Conservation (phyloP, 1,284 basidiomycete species). For the Ustilago loliicola region DNA sequence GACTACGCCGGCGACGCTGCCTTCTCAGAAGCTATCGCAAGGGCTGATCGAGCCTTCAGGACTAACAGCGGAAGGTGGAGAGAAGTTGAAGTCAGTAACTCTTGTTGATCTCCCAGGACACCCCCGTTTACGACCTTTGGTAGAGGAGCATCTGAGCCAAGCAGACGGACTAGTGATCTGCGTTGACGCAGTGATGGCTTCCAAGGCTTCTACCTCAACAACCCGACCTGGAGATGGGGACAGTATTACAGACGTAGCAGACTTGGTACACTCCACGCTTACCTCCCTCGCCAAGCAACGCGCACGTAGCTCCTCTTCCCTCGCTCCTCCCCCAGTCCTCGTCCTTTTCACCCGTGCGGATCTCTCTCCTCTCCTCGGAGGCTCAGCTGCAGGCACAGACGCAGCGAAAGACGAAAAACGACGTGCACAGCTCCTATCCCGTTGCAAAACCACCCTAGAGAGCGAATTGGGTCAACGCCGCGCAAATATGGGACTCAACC, state of each 20-base stretch:
- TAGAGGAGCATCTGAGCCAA: constrained; percentile 47
- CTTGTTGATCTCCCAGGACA: constrained; percentile 66
- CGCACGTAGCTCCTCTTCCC: constrained; percentile 4
- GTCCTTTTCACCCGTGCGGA: constrained; percentile 66
- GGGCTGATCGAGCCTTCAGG: constrained; percentile 19
- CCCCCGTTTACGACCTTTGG: constrained; percentile 56
- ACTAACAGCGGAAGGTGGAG: neutral
- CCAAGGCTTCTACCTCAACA: constrained; percentile 41
- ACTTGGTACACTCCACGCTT: constrained; percentile 60
- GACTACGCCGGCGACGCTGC: constrained; percentile 54
- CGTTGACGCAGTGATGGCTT: constrained; percentile 63
- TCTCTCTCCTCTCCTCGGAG: constrained; percentile 62
- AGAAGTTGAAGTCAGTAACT: constrained; percentile 30
- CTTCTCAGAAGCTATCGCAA: constrained; percentile 55
- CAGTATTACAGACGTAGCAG: constrained; percentile 51
- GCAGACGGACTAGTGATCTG: constrained; percentile 66
- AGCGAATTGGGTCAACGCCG: constrained; percentile 57
- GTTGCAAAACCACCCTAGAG: constrained; percentile 62
- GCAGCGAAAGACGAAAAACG: constrained; percentile 57
- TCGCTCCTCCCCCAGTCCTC: constrained; percentile 54
- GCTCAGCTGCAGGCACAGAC: constrained; percentile 42
- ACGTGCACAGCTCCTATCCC: constrained; percentile 57
- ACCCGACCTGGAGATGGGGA: constrained; percentile 26
- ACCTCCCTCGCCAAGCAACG: constrained; percentile 50
- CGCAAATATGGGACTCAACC: constrained; percentile 56